A percentile compares a stretch with the other conserved stretches of the same genome.
Conservation (phyloP, 2,329 filamentous ascomycete genomes). For the Clarireedia hainanense region DNA sequence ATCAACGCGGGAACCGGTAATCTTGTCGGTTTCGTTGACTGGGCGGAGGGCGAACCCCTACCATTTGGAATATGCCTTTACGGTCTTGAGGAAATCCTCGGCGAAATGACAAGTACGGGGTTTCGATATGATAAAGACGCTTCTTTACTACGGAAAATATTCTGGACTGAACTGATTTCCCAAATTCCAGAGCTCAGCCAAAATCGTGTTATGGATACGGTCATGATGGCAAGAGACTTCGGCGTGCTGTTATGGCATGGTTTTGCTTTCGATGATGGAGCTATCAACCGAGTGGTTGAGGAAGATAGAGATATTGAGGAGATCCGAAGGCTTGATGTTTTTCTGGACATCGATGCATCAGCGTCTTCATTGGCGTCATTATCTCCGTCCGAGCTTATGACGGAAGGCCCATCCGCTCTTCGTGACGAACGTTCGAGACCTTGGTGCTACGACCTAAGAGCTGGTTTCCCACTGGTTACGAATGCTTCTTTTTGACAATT, state of each 20-base stretch:
- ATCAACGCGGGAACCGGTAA: slow-evolving; percentile 36
- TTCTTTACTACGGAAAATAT: slow-evolving; percentile 35
- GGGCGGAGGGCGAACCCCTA: slow-evolving; percentile 54
- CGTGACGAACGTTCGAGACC: not conserved
- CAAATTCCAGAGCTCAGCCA: slow-evolving; percentile 27
- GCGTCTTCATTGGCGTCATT: not conserved
- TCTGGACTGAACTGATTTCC: slow-evolving; percentile 40
- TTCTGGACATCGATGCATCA: slow-evolving; percentile 12
- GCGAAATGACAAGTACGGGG: slow-evolving; percentile 31
- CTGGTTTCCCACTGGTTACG: too few species aligned
- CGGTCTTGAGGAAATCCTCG: slow-evolving; percentile 52
- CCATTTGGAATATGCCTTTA: slow-evolving; percentile 54
- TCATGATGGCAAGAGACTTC: slow-evolving; percentile 40
- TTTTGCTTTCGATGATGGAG: slow-evolving; percentile 54
- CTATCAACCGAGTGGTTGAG: slow-evolving; percentile 49
- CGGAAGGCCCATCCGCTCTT: not conserved
- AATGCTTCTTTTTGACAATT: too few species aligned
- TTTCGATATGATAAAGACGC: slow-evolving; percentile 39
- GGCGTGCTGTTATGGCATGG: slow-evolving; percentile 57
- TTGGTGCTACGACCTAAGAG: too few species aligned
- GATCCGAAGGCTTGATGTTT: slow-evolving; percentile 41
- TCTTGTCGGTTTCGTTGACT: slow-evolving; percentile 51
- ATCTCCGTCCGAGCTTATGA: not conserved
- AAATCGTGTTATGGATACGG: slow-evolving; percentile 25
- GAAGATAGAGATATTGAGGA: slow-evolving; percentile 43